Evolutionary conservation across 2,329 filamentous ascomycete species (phyloP), one percentile per base, ranked within the genome.

Genomic region (Monosporascus sp.): DNA sequence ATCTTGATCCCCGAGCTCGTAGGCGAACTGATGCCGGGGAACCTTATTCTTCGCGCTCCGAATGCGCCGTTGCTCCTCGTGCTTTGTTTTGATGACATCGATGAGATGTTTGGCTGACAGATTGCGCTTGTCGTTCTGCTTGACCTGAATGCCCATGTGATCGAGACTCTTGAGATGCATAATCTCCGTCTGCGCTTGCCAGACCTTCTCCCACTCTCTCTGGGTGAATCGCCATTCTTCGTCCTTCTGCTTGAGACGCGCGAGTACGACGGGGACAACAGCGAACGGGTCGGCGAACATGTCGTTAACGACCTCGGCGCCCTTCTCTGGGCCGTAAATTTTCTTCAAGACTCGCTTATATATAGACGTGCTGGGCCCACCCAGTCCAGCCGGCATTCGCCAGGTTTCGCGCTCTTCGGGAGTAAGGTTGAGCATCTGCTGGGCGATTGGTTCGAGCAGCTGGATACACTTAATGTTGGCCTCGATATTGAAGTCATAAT

Each of bases 171-270:
- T 95, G 74, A 95, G 89, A 72, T 97, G 96, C 76, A 96, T 93
- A 65, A 88, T 87, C 67, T 96, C 88, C 24, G 93, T 97, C 74
- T 97, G 94, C 49, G 91, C 87, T 58, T 94, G 91, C 94, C 94
- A 99, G 7, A 99, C 91, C 72, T 97, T 97, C 71, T 97, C 92
- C 94, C 94, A 99, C 68, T 99, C 95, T 35, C 94, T 90, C 78
- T 89, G 92, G 6, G 91, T 93, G 61, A 95, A 92, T 59, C 96
- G 91, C 94, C 94, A 99, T 65, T 97, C 92, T 70, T 99, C 94
- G 45, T 95, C 87, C 69, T 97, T 97, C 65, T 95, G 90, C 74
- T 97, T 97, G 62, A 99, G 80, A 14, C 94, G 84, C 50, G 89
- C 87, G 55, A 99, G 77, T 28, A 99, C 82, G 38, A 97, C 85